Evolutionary conservation across 139 green algal genomes (phyloP), one percentile per base, ranked within the genome.

Genomic region (Chlorella sp.): DNA sequence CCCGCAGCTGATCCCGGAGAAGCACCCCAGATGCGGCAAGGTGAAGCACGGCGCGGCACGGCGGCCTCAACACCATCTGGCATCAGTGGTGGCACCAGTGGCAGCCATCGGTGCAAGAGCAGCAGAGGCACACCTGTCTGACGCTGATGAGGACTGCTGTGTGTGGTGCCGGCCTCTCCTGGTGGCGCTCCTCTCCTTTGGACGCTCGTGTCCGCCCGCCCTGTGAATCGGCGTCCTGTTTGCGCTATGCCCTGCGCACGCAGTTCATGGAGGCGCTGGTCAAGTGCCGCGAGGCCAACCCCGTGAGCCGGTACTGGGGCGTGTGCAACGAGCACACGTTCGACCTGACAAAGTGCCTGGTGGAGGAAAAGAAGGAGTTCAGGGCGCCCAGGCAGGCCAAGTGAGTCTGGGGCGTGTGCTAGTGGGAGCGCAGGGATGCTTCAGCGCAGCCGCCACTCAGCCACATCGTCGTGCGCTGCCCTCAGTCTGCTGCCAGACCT

Each of bases 211-310:
- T 49, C 23, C n/a, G n/a, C n/a, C n/a, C n/a, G n/a, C n/a, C n/a
- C n/a, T n/a, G n/a, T n/a, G n/a, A n/a, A n/a, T n/a, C n/a, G n/a
- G 27, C 23, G 49, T 51, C 23, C n/a, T 35, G 5, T 62, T 36
- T 34, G 34, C 23, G 2, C 20, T 24, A 5, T 20, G 4, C 30
- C 10, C 23, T 67, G 51, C 27, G 1, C 24, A 6, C 74, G 60
- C 85, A 95, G 89, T 76, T 85, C 67, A 95, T 95, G 70, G 80
- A 87, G 35, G 88, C 78, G 2, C 77, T 94, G 22, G 67, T 83
- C 2, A 23, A 64, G 2, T 96, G 90, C 77, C 88, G 93, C 74
- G 67, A 80, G 29, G 82, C 91, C 2, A 79, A 93, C 70, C 79
- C 76, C 0, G 68, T 89, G 14, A 69, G 80, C 24, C 91, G 90